Base-by-base conservation (phyloP, 208 protist species). In the Crithidia sp. region DNA sequence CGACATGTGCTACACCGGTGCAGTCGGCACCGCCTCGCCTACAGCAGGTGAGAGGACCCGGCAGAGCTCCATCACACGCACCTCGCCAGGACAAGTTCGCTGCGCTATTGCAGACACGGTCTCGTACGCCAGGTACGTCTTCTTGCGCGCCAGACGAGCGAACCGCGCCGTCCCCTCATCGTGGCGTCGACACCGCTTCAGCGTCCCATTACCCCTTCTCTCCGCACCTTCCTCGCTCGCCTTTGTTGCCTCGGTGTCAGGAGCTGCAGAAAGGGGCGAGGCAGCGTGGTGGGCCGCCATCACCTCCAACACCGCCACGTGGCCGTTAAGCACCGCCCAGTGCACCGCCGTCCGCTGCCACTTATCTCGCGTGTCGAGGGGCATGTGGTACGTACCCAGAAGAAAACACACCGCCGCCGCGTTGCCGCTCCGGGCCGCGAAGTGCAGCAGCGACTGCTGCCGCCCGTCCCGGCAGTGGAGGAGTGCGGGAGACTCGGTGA, bases 271-370 rank as follows among this genome's bases (percentile, higher is more conserved):
- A 19, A 55, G 28, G 39, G 13, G 55, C 4, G 36, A 63, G 49
- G 50, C 52, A 12, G 17, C 19, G 19, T 36, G 71, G 44, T 71
- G 49, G 14, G 67, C 43, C 7, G 45, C 37, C 78, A 92, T 83
- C 39, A 53, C 72, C 50, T 69, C 60, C 54, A 92, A 73, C 16
- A 83, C 77, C 6, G 7, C 54, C 36, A 55, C 16, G 55, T 92
- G 82, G 0, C 69, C 70, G 59, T 92, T 86, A 14, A 92, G 65
- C 17, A 78, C 76, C 0, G 87, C 87, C 87, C 87, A 92, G 72
- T 92, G 87, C 53, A 66, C 84, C 10, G 87, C 59, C 10, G 82
- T 88, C 41, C 87, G 87, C 77, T 92, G 87, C 87, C 87, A 92
- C 74, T 86, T 88, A 50, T 92, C 87, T 7, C 87, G 73, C 12